Conservation (phyloP, 2,329 filamentous ascomycete genomes). For the Penicillium griseofulvum region DNA sequence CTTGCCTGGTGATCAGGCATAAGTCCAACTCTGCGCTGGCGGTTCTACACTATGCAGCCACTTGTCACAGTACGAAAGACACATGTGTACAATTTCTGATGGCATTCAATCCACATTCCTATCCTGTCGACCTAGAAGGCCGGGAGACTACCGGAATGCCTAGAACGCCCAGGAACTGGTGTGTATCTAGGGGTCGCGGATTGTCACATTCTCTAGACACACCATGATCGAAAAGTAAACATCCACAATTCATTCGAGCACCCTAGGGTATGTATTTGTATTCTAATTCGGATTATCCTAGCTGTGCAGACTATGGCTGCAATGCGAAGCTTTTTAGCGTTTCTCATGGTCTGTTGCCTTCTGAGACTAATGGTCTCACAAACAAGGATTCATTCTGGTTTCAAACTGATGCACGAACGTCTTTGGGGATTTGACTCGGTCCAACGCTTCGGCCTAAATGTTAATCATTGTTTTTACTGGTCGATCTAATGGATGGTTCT, state of each 20-base stretch:
- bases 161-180: neutral
- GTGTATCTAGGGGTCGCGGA: conserved; percentile 9
- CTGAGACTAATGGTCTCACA: neutral
- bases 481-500: neutral
- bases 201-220: conserved; percentile 14
- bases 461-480: neutral
- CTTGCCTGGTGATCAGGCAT: neutral
- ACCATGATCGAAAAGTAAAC: neutral
- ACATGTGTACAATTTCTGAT: neutral
- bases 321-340: neutral
- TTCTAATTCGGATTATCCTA: neutral
- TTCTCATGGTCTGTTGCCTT: neutral
- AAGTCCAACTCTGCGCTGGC: neutral
- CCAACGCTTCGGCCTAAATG: neutral
- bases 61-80: neutral
- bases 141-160: conserved; percentile 12
- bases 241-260: neutral
- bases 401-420: conserved; percentile 3
- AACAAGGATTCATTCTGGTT: conserved; percentile 10
- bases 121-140: neutral
- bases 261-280: conserved; percentile 1
- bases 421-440: neutral
- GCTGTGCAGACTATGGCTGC: neutral
- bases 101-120: conserved; percentile 16
- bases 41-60: neutral